Base-by-base conservation (phyloP, 2,329 filamentous ascomycete genomes). In the Ceratocystis lukuohia region DNA sequence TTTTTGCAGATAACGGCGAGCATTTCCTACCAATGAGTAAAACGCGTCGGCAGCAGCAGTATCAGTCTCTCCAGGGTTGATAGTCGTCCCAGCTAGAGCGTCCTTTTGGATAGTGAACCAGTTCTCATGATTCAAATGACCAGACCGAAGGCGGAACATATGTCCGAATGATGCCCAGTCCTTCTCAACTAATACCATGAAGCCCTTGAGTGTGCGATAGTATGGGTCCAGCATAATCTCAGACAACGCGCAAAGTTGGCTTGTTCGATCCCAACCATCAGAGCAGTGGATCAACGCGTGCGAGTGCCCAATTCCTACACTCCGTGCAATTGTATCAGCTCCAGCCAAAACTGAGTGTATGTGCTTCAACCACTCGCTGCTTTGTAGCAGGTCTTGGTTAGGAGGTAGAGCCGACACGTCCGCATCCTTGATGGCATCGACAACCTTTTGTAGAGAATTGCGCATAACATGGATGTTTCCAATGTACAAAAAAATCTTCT, bases 401-500 rank as follows among this genome's bases (percentile, higher is more conserved):
- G 92, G 92, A 0, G 89, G 85, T 41, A 96, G 77, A 1, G 88
- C 84, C 0, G 90, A 89, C 33, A 96, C 82, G 74, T 99, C 94
- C 1, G 91, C 90, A 71, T 97, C 93, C 73, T 96, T 96, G 72
- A 99, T 79, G 2, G 84, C 88, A 69, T 96, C 92, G 65, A 96
- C 81, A 22, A 99, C 88, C 70, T 88, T 93, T 71, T 88, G 87
- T 44, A 99, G 80, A 1, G 93, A 97, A 69, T 88, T 88, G 67
- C 94, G 84, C 94, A 99, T 99, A 69, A 96, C 91, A 73, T 99
- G 94, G 68, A 99, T 97, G 74, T 99, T 99, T 74, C 95, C 93
- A 72, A 99, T 99, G 69, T 90, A 94, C 66, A 99, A 82, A 73
- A 95, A 99, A 37, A 88, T 88, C 75, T 96, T 96, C 68, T 87